These are phyloP conservation scores for Guillardia theta DNA, from an alignment of 78 protist genomes.

Conservation along the genomic window DNA sequence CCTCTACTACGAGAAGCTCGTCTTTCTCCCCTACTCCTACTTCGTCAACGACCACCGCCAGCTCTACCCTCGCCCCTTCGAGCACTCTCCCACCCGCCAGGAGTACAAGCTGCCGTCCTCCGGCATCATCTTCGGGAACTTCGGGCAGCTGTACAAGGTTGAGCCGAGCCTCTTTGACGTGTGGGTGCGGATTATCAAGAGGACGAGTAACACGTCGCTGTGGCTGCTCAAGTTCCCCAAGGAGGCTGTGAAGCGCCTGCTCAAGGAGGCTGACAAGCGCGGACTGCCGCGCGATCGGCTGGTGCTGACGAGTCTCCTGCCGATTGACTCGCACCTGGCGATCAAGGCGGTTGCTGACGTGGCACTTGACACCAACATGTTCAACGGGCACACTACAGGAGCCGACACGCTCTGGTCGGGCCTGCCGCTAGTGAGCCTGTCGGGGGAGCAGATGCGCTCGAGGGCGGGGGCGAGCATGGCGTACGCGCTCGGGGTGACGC, in stretches of 20 bases:
- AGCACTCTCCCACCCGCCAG: background rate
- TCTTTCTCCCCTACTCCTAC: background rate
- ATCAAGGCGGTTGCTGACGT: constrained; percentile 26
- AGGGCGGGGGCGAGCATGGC: background rate
- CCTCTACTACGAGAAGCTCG: background rate
- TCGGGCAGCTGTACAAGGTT: constrained; percentile 23
- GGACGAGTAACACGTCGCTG: background rate
- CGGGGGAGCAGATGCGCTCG: constrained; percentile 5
- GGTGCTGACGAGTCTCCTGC: background rate
- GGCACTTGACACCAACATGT: background rate
- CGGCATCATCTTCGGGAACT: background rate
- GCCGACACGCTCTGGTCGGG: constrained; percentile 42
- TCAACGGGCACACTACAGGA: constrained; percentile 23
- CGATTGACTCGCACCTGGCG: background rate
- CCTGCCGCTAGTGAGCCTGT: background rate
- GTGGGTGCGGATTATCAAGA: background rate
- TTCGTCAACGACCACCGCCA: constrained; percentile 10
- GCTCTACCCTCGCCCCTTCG: constrained; percentile 23
- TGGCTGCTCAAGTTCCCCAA: background rate
- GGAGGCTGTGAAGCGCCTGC: background rate
- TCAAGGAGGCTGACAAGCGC: background rate
- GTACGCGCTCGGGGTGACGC: background rate
- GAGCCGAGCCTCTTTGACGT: background rate
- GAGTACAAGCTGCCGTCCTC: background rate
- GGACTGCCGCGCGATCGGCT: background rate